Evolutionary conservation across 208 protist species (phyloP), one percentile per base, ranked within the genome.

Genomic region (Acanthamoeba royreba): DNA sequence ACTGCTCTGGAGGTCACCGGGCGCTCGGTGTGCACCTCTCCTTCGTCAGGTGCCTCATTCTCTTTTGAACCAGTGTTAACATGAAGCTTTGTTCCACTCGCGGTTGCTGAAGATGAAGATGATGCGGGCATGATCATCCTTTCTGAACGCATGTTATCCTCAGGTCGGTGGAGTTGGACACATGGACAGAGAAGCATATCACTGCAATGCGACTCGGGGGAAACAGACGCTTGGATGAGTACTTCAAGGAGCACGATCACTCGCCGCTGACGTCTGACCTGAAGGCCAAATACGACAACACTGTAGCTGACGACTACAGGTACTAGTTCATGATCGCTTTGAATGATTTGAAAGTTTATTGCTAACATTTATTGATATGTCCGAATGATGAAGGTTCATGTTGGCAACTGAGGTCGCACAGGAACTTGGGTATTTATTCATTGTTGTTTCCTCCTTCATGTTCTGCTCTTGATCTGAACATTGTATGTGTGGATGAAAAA

Each of bases 1-100:
- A 69, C 4, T 97, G 96, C 40, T 93, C 83, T 19, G 96, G 94
- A 42, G 81, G 96, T 0, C 96, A 97, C 61, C 58, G 96, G 15
- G 45, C 35, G 52, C 22, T 97, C 0, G 96, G 96, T 15, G 93
- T 92, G 22, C 95, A 97, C 66, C 93, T 97, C 1, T 94, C 93
- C 47, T 95, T 96, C 25, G 96, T 96, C 11, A 43, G 94, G 45
- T 96, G 91, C 13, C 13, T 95, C 0, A 93, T 45, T 66, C 49
- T 55, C 13, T 55, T 9, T 66, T 66, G 55, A 35, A 4, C 4
- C 19, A 35, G 5, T 66, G 5, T 66, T 25, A 35, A 8, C 33
- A 9, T 55, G 5, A 17, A 28, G 7, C 55, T 63, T 17, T 63
- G 55, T 28, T 17, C 25, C 55, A 63, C 55, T 63, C n/a, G 17